These are phyloP conservation scores for Phytophthora citrophthora DNA, from an alignment of 352 stramenopile genomes.

Conservation along the genomic window DNA sequence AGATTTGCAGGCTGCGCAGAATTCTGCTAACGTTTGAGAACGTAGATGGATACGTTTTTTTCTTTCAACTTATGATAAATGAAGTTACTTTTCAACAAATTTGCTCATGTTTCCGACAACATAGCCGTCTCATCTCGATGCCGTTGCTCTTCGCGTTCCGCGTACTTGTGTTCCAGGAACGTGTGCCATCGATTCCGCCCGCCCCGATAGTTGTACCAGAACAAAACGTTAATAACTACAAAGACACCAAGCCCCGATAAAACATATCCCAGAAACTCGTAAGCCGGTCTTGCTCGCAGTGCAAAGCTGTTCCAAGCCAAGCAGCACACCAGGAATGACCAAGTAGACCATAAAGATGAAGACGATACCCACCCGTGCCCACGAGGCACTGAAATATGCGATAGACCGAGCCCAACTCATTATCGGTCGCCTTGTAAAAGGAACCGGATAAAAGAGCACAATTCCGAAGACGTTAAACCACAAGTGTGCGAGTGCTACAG, in stretches of 20 bases:
- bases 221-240: neutral
- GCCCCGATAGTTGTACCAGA: constrained; percentile 45
- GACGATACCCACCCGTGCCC: constrained; percentile 47
- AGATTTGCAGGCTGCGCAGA: constrained; percentile 11
- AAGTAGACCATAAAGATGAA: constrained; percentile 56
- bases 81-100: constrained; percentile 5
- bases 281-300: constrained; percentile 25
- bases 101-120: constrained; percentile 12
- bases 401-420: constrained; percentile 71
- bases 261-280: constrained; percentile 33
- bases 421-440: constrained; percentile 78
- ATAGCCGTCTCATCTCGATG: constrained; percentile 26
- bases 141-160: constrained; percentile 34
- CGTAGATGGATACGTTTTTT: too few relatives aligned
- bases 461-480: constrained; percentile 93
- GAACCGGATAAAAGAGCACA: constrained; percentile 91
- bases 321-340: constrained; percentile 40
- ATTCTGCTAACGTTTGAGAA: too few relatives aligned
- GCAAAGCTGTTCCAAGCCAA: constrained; percentile 60
- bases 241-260: constrained; percentile 25
- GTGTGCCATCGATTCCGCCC: constrained; percentile 37
- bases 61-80: constrained; percentile 6
- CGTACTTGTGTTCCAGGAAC: constrained; percentile 50
- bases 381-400: constrained; percentile 63
- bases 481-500: constrained; percentile 89